A percentile compares a stretch with the other conserved stretches of the same genome.
Conservation (phyloP, 306 rosid genomes). For the Vachellia pachyceras region DNA sequence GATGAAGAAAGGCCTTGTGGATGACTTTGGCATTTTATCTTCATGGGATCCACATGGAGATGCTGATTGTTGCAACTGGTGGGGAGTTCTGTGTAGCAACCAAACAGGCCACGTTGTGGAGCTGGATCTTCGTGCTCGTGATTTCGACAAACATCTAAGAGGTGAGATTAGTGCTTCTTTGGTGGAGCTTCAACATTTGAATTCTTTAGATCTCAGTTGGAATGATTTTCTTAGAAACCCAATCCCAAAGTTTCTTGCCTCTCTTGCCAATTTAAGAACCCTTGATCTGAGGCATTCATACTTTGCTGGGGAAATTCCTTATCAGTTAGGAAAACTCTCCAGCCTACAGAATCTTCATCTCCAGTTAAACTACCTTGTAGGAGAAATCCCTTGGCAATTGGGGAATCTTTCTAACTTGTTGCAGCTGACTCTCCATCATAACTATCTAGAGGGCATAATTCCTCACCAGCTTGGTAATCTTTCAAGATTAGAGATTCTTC, state of each 20-base stretch:
- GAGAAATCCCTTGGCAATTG: neutral
- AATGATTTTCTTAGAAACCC: neutral
- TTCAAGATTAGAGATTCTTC: neutral
- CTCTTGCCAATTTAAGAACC: neutral
- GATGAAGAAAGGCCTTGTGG: neutral
- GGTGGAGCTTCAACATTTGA: neutral
- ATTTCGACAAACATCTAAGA: neutral
- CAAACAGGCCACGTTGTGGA: neutral
- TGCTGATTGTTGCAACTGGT: neutral
- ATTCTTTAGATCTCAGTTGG: neutral
- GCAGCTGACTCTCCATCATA: fast-evolving
- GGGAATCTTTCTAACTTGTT: neutral
- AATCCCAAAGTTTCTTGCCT: neutral
- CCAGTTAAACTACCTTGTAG: too few species aligned
- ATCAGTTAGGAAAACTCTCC: neutral
- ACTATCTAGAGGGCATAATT: neutral
- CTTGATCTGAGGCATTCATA: neutral
- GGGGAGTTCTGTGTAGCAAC: neutral
- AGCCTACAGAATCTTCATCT: neutral
- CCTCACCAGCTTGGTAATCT: neutral
- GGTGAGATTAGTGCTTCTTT: neutral
- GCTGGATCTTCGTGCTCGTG: neutral
- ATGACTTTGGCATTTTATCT: neutral
- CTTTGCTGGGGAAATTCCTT: neutral
- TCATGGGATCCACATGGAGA: neutral